Conservation (phyloP, 768 basidiomycete genomes). For the Suillus lakei region DNA sequence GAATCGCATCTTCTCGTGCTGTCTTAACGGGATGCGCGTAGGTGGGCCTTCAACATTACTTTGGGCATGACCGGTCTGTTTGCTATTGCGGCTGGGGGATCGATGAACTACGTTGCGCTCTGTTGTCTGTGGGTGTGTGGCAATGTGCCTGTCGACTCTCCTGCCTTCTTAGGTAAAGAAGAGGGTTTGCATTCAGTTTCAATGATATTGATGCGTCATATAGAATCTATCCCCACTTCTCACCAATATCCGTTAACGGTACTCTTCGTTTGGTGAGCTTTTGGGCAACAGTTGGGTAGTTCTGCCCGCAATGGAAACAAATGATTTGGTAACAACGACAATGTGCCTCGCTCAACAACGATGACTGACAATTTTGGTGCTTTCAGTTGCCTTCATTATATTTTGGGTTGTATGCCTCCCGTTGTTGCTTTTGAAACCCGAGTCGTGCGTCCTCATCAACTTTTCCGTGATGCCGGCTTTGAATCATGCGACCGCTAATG, state of each 20-base stretch:
- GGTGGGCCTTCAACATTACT: slow-evolving; percentile 73
- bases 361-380: too few relatives aligned
- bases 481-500: too few relatives aligned
- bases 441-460: too few relatives aligned
- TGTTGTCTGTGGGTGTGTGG: slow-evolving; percentile 74
- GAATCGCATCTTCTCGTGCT: not conserved
- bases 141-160: slow-evolving; percentile 75
- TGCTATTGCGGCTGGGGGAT: slow-evolving; percentile 63
- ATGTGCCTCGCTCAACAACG: too few relatives aligned
- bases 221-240: slow-evolving; percentile 71
- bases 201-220: not conserved
- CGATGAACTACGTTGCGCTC: slow-evolving; percentile 55
- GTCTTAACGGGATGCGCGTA: slow-evolving; percentile 28
- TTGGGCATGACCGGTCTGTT: slow-evolving; percentile 71
- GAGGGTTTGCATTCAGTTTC: not conserved
- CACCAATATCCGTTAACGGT: slow-evolving; percentile 82
- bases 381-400: too few relatives aligned
- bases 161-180: slow-evolving; percentile 69
- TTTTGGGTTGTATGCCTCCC: too few relatives aligned
- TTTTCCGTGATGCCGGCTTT: too few relatives aligned
- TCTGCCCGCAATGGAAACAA: slow-evolving; percentile 17
- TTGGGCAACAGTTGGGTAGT: slow-evolving; percentile 70
- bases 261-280: slow-evolving; percentile 83
- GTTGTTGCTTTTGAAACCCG: too few relatives aligned
- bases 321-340: too few relatives aligned